Percentiles rank a stretch among this genome's conserved stretches.
Conservation (phyloP, 1,284 basidiomycete genomes). For the Pseudomicrostroma phylloplanum region DNA sequence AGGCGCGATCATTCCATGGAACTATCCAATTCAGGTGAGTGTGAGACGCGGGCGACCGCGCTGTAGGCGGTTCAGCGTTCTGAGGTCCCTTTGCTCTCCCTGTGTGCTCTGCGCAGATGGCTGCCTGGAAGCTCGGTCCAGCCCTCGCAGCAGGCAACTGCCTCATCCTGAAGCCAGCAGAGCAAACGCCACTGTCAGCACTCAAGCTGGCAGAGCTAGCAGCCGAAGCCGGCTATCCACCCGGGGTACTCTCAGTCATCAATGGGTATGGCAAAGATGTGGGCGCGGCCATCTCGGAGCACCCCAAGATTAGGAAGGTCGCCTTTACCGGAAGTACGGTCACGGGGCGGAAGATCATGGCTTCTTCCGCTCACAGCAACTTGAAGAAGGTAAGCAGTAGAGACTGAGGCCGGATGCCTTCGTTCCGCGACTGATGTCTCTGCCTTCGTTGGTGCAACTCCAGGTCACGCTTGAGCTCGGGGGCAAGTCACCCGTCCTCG, state of each 20-base stretch:
- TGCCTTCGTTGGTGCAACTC: not conserved
- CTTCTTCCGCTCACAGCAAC: slow-evolving; percentile 10
- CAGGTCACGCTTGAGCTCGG: slow-evolving; percentile 61
- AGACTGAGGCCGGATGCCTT: not conserved
- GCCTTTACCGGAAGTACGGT: slow-evolving; percentile 25
- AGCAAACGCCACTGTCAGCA: slow-evolving; percentile 28
- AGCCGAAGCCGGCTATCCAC: slow-evolving; percentile 34
- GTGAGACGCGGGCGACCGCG: not conserved
- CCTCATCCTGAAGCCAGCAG: slow-evolving; percentile 28
- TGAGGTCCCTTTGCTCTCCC: not conserved
- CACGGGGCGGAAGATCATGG: slow-evolving; percentile 14
- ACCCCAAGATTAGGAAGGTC: slow-evolving; percentile 31
- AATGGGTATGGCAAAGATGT: slow-evolving; percentile 15
- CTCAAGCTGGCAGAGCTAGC: slow-evolving; percentile 21
- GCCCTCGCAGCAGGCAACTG: slow-evolving; percentile 33
- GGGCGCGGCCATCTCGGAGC: slow-evolving; percentile 20
- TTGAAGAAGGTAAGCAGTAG: slow-evolving; percentile 6
- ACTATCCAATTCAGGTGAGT: slow-evolving; percentile 18
- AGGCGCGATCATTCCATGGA: slow-evolving; percentile 22
- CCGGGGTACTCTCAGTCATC: slow-evolving; percentile 32
- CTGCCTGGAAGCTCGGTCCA: slow-evolving; percentile 25
- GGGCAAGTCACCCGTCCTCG: slow-evolving; percentile 77
- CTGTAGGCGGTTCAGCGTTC: not conserved
- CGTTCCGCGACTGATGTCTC: not conserved
- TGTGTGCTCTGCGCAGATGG: slow-evolving; percentile 13